Evolutionary conservation across 805 yeast genomes (phyloP).

Genomic region (Suhomyces kilbournensis): DNA sequence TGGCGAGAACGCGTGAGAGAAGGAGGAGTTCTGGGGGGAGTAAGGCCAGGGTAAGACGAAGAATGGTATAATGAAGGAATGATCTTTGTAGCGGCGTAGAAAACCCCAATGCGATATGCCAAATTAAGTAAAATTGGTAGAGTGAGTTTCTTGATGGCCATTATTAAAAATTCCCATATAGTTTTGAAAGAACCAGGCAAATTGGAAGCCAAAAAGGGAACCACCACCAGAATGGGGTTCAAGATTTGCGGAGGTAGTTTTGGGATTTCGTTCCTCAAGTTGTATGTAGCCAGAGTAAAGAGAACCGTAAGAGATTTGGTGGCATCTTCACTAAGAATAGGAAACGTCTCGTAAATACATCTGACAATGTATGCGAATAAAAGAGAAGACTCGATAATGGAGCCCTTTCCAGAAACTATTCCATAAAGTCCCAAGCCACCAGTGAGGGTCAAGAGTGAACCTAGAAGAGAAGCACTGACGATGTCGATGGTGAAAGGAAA

Average conservation of each 20-base stretch:
- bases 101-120: constrained; percentile 81
- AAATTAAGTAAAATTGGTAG: constrained; percentile 78
- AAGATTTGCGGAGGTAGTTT: constrained; percentile 33
- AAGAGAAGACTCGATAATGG: constrained; percentile 85
- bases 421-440: constrained; percentile 77
- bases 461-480: constrained; percentile 77
- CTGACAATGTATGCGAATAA: constrained; percentile 89
- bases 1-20: constrained; percentile 29
- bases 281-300: constrained; percentile 32
- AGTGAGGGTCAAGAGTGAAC: constrained; percentile 77
- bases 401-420: constrained; percentile 76
- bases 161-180: constrained; percentile 51
- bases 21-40: constrained; percentile 44
- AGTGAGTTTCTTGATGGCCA: constrained; percentile 62
- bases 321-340: constrained; percentile 67
- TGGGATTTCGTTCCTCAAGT: constrained; percentile 34
- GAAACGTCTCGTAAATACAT: constrained; percentile 89
- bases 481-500: constrained; percentile 69
- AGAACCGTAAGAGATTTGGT: constrained; percentile 28
- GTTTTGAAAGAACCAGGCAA: constrained; percentile 53
- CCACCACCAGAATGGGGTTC: constrained; percentile 24
- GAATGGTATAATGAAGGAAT: constrained; percentile 69
- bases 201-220: constrained; percentile 49
- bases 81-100: constrained; percentile 89
- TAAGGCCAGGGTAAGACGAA: constrained; percentile 27